Base-by-base conservation (phyloP, 2,329 filamentous ascomycete genomes). In the Coniosporium tulheliwenetii region DNA sequence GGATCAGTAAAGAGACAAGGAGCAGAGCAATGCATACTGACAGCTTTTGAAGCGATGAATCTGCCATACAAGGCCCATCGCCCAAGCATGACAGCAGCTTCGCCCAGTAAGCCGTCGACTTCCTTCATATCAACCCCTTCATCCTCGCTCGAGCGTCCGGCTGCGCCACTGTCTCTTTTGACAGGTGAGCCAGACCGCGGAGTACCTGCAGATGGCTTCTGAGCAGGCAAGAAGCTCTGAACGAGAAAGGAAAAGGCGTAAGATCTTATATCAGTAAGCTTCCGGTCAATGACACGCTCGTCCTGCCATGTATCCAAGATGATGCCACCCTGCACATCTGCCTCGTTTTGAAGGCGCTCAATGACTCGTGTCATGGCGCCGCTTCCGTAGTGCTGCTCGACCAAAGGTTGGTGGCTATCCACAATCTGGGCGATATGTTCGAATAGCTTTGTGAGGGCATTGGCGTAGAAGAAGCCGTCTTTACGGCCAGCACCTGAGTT, bases 381-480 rank as follows among this genome's bases (percentile, higher is more conserved):
- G 12, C 73, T 64, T 1, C 91, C 91, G 55, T 98, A 98, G 60
- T 98, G 91, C 37, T 85, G 77, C 64, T 96, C 87, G 1, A 98
- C 89, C 8, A 98, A 69, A 1, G 78, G 78, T 30, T 89, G 85
- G 55, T 98, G 91, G 1, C 83, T 80, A 52, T 96, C 89, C 15
- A 98, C 79, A 48, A 98, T 95, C 56, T 93, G 85, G 2, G 91
- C 89, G 58, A 98, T 94, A 60, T 98, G 89, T 60, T 96, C 89
- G 56, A 98, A 98, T 37, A 98, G 64, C 55, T 85, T 87, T 4
- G 87, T 94, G 46, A 98, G 66, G 2, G 85, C 81, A 59, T 82
- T 89, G 35, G 83, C 87, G 57, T 94, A 96, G 66, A 95, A 94
- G 64, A 87, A 84, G 3, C 79, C 79, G 45, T 93, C 87, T 52